phyloP scores from a whole-genome alignment of 106 monocot genomes.

The Dioscorea alata region DNA sequence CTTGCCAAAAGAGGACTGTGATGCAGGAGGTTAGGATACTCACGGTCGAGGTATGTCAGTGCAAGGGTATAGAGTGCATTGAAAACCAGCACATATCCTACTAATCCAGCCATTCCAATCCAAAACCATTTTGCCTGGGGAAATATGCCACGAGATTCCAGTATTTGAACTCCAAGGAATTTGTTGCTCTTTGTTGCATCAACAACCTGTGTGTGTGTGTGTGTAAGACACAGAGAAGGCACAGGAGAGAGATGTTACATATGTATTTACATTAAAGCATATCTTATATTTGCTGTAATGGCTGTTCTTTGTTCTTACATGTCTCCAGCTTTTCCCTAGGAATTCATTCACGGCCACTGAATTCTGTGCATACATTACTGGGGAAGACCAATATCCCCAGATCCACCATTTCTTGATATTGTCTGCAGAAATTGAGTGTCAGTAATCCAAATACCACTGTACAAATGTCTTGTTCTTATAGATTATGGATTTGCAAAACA shows the following conservation, averaged over 20 bases:
- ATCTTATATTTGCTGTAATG: too few relatives aligned
- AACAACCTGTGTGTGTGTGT: too few relatives aligned
- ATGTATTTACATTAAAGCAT: too few relatives aligned
- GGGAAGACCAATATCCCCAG: conserved; percentile 59
- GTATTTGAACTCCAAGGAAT: conserved; percentile 14
- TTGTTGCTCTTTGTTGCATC: too few relatives aligned
- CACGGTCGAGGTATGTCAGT: conserved; percentile 26
- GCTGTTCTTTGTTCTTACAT: too few relatives aligned
- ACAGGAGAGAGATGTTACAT: conserved; percentile 6
- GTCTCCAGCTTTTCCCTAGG: conserved; percentile 33
- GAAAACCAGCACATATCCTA: conserved; percentile 26
- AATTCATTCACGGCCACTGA: conserved; percentile 44
- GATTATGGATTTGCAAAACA: background rate
- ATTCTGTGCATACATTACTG: conserved; percentile 46
- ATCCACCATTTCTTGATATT: conserved; percentile 46
- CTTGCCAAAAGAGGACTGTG: too few relatives aligned
- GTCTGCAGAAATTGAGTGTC: conserved; percentile 16
- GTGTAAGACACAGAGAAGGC: too few relatives aligned
- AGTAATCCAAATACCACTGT: too few relatives aligned
- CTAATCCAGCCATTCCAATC: conserved; percentile 24
- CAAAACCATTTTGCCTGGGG: conserved; percentile 44
- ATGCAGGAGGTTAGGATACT: conserved; percentile 10
- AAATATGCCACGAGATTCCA: conserved; percentile 29
- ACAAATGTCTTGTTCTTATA: too few relatives aligned
- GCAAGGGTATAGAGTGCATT: conserved; percentile 19